These are phyloP conservation scores for Saposhnikovia divaricata DNA, from an alignment of 129 eudicot genomes.

Conservation along the genomic window DNA sequence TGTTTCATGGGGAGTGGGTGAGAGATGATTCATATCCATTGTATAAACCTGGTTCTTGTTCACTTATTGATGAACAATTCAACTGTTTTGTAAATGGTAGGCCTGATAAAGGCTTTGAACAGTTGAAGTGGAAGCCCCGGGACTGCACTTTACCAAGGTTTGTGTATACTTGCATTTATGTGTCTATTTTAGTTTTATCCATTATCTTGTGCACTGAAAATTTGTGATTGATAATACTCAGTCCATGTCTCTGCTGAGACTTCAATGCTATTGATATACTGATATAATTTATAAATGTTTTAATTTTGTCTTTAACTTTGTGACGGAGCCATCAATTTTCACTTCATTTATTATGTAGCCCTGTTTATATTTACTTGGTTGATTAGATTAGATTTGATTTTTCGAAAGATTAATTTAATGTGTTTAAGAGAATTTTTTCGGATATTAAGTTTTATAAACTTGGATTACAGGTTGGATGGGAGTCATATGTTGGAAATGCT, in stretches of 20 bases:
- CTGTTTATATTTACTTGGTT: neutral
- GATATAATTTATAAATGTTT: neutral
- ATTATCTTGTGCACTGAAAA: neutral
- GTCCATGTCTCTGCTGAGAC: neutral
- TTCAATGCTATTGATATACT: neutral
- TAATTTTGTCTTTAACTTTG: neutral
- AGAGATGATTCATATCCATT: slow-evolving; percentile 64
- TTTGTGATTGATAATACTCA: neutral
- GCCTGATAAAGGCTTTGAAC: slow-evolving; percentile 55
- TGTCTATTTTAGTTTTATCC: neutral
- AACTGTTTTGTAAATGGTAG: slow-evolving; percentile 56
- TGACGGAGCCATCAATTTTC: neutral
- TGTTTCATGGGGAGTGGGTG: slow-evolving; percentile 79
- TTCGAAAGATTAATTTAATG: neutral
- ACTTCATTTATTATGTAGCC: neutral
- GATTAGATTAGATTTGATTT: neutral
- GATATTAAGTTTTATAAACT: neutral
- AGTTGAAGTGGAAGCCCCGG: slow-evolving; percentile 65
- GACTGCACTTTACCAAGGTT: slow-evolving; percentile 68
- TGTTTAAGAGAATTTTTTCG: too few relatives aligned
- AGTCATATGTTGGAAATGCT: slow-evolving; percentile 45
- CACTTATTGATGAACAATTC: slow-evolving; percentile 62
- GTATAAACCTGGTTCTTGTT: slow-evolving; percentile 65
- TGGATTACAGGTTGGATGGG: slow-evolving; percentile 40
- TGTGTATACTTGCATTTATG: neutral